phyloP scores from a whole-genome alignment of 176 grass and related monocot species.

The Carex myosuroides region DNA sequence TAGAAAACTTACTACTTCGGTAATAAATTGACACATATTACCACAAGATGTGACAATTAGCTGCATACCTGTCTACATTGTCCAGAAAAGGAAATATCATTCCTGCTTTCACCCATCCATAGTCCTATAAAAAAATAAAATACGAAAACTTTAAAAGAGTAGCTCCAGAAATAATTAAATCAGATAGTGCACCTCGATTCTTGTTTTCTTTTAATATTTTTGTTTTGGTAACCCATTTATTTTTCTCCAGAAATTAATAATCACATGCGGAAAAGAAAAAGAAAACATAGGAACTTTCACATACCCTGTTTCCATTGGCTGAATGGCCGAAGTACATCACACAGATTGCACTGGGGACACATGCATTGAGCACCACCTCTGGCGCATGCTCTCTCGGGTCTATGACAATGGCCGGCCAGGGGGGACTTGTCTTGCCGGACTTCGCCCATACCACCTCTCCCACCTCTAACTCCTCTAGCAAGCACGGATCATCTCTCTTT shows the following conservation, averaged over 20 bases:
- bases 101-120: slow-evolving; percentile 84
- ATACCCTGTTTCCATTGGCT: slow-evolving; percentile 55
- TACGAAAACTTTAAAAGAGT: not conserved
- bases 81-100: slow-evolving; percentile 80
- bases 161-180: not conserved
- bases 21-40: not conserved
- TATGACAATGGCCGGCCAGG: slow-evolving; percentile 82
- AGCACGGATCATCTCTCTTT: slow-evolving; percentile 44
- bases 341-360: slow-evolving; percentile 60
- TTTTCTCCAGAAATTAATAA: not conserved
- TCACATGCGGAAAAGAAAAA: not conserved
- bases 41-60: not conserved
- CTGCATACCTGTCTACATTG: slow-evolving; percentile 52
- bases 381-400: slow-evolving; percentile 65
- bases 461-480: slow-evolving; percentile 62
- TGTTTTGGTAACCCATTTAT: not conserved
- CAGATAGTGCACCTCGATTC: not conserved
- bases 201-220: not conserved
- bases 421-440: slow-evolving; percentile 54
- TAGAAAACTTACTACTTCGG: not conserved
- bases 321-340: slow-evolving; percentile 83
- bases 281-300: not conserved
- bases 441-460: slow-evolving; percentile 81
- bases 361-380: slow-evolving; percentile 62
- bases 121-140: slow-evolving; percentile 41